Conservation (phyloP, 208 protist genomes). For the Wallacemonas sp. region DNA sequence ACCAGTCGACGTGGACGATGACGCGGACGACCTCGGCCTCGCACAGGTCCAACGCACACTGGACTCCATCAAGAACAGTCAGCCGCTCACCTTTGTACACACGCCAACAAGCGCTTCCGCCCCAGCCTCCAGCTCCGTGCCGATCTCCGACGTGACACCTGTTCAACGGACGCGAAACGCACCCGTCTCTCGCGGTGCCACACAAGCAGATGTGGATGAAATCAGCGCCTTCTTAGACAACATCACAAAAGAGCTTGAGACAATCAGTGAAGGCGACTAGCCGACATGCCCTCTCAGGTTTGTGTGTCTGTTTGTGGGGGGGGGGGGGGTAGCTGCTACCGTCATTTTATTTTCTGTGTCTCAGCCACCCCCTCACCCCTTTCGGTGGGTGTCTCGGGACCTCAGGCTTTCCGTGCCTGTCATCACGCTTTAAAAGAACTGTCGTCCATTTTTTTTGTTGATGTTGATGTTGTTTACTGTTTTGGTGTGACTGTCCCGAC, state of each 20-base stretch:
- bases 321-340: too few relatives aligned
- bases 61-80: constrained; percentile 35
- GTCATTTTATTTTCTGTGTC: too few relatives aligned
- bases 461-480: too few relatives aligned
- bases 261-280: constrained; percentile 34
- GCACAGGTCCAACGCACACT: constrained; percentile 30
- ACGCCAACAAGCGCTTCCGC: constrained; percentile 1
- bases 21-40: constrained; percentile 32
- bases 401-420: too few relatives aligned
- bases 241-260: constrained; percentile 78
- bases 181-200: background rate
- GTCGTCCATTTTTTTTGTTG: too few relatives aligned
- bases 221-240: constrained; percentile 60
- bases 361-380: too few relatives aligned
- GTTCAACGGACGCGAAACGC: background rate
- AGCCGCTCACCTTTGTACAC: constrained; percentile 24
- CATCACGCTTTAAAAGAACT: too few relatives aligned
- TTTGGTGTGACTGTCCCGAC: too few relatives aligned
- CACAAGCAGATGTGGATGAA: constrained; percentile 29
- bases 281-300: background rate
- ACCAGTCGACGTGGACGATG: constrained; percentile 18
- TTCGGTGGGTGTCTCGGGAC: too few relatives aligned
- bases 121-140: background rate
- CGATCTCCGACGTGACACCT: background rate
- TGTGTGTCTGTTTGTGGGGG: too few relatives aligned